Base-by-base conservation (phyloP, 345 rosid species). In the Eucalyptus urophylla region DNA sequence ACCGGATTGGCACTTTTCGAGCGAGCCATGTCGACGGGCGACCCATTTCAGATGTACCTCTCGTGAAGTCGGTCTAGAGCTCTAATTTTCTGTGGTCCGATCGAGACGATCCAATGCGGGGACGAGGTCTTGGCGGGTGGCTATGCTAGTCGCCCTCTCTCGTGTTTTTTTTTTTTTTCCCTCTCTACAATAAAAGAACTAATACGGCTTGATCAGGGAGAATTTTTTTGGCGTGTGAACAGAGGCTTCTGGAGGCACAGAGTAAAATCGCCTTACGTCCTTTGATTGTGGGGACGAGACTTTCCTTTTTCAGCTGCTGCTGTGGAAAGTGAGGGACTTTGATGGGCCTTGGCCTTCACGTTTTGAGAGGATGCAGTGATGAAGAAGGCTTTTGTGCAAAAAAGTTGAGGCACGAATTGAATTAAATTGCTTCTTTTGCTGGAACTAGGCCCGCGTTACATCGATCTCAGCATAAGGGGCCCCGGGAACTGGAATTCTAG, bases 131-230 rank as follows among this genome's bases (percentile, higher is more conserved):
- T 21, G 83, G 33, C 33, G 13, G 83, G 33, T 8, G 13, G 80
- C 44, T 69, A 33, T 8, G 43, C 44, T 69, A 8, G 22, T 6
- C 80, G 8, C 80, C 25, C 7, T 17, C 43, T 69, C 44, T 17
- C 2, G 80, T 21, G 16, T 4, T n/a, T 27, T 3, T 12, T 0
- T 12, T 3, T 25, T 54, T 54, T 25, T 24, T 1, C 8, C 31
- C 14, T 14, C 76, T 65, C 37, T 65, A 0, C 19, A 7, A 13
- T n/a, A 65, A 65, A 65, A 65, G 58, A n/a, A 3, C 37, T n/a
- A 65, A n/a, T 14, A n/a, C 21, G 37, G 76, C 33, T n/a, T n/a
- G 76, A n/a, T 65, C 8, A 3, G 69, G 69, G 69, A 10, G 69
- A 29, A 62, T 12, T 29, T 62, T 15, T 7, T 65, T n/a, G 76